Evolutionary conservation across 331 rosid species (phyloP).

Genomic region (Arachis monticola): DNA sequence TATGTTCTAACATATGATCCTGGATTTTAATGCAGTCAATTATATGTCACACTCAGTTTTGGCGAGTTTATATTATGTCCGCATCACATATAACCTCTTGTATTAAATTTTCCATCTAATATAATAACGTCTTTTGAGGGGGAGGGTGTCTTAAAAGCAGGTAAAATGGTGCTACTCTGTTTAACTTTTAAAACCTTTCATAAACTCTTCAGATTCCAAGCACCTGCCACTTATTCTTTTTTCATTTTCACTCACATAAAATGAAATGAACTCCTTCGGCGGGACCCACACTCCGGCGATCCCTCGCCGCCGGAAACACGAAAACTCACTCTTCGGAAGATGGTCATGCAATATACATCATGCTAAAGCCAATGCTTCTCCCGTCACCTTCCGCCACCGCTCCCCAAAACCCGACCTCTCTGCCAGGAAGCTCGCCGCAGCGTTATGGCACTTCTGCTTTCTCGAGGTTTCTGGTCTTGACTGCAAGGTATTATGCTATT

Average conservation of each 20-base stretch:
- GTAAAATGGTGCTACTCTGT: no score
- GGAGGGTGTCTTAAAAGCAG: no score
- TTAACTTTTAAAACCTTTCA: no score
- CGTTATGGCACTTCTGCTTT: constrained; percentile 53
- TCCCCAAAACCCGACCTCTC: constrained; percentile 34
- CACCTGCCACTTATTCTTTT: background rate
- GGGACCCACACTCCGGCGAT: constrained; percentile 14
- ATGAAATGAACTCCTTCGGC: constrained; percentile 26
- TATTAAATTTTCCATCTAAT: background rate
- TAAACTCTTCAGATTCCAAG: no score
- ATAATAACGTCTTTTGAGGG: no score
- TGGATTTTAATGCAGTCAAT: background rate
- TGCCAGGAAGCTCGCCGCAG: constrained; percentile 61
- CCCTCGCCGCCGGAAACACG: constrained; percentile 12
- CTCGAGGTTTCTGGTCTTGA: constrained; percentile 14
- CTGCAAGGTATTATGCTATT: background rate
- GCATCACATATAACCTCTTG: background rate
- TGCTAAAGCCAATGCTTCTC: background rate
- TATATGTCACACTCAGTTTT: background rate
- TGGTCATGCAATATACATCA: background rate
- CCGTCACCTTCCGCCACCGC: constrained; percentile 20
- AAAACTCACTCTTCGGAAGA: background rate
- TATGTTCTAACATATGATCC: no score
- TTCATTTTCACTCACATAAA: background rate
- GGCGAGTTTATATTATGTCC: background rate